Evolutionary conservation across 202 grass and related monocot species (phyloP).

Genomic region (Zoysia matrella): DNA sequence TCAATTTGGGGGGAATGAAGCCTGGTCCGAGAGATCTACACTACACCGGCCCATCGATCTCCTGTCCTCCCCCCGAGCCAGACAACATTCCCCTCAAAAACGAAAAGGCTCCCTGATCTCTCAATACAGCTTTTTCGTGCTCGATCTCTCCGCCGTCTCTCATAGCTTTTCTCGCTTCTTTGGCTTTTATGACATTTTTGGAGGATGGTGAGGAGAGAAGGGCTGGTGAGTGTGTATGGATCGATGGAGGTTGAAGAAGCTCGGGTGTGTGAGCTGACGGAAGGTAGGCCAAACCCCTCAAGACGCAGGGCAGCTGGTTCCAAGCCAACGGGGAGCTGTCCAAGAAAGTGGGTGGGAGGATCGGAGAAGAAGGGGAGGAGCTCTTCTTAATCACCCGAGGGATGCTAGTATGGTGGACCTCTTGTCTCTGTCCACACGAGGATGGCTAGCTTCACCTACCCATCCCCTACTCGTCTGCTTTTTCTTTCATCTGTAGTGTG

Average conservation of each 20-base stretch:
- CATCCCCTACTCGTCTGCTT: conserved; percentile 10
- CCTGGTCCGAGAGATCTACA: conserved; percentile 77
- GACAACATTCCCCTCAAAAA: no score
- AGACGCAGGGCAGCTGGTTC: conserved; percentile 41
- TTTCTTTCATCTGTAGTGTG: not conserved
- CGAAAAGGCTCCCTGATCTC: not conserved
- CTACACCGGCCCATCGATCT: no score
- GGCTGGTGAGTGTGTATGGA: no score
- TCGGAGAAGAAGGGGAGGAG: no score
- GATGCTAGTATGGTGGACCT: conserved; percentile 34
- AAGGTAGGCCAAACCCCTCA: not conserved
- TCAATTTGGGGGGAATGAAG: conserved; percentile 76
- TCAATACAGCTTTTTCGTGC: conserved; percentile 18
- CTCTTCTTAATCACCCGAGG: conserved; percentile 24
- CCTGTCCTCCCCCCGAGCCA: no score
- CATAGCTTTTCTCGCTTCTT: not conserved
- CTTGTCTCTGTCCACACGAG: not conserved
- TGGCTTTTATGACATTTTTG: conserved; percentile 4
- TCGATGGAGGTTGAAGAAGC: no score
- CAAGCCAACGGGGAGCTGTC: conserved; percentile 22
- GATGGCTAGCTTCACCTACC: conserved; percentile 59
- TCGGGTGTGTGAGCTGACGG: not conserved
- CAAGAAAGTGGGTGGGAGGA: not conserved
- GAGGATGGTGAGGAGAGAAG: conserved; percentile 4
- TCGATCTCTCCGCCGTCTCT: not conserved